Base-by-base conservation (phyloP, 2,329 filamentous ascomycete genomes). In the Microcyclosporella mali region DNA sequence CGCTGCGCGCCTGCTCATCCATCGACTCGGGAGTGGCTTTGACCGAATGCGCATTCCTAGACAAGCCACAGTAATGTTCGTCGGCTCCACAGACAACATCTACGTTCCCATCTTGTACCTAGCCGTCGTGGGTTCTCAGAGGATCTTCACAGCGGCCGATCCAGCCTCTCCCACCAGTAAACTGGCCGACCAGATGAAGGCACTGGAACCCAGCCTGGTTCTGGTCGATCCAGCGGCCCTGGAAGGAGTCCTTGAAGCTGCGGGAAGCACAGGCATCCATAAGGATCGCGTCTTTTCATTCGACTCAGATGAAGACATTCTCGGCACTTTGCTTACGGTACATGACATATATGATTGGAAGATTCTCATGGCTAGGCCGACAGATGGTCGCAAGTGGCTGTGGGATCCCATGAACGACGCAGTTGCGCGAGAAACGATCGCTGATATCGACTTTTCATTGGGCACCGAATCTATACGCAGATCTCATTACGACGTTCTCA, bases 401-500 rank as follows among this genome's bases (percentile, higher is more conserved):
- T 92, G 86, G 85, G 61, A 74, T 12, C 72, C 81, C 45, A 72
- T 71, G 36, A 57, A 70, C 1, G 62, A 66, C 0, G 68, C 74
- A 31, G 66, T 77, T 2, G 71, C 71, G 45, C 62, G 66, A 17
- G 53, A 72, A 42, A 72, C 73, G 4, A 77, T 78, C 1, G 78
- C 82, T 52, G 82, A 79, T 17, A 74, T 94, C 49, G 92, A 94
- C 64, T 94, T 90, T 66, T 85, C 79, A 51, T 82, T 77, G 21
- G 80, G 86, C 9, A 89, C 84, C 1, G 21, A 25, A 25, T 4
- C 6, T 25, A 9, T 6, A 25, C 21, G 21, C 21, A 25, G 4
- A 25, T 25, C 21, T 25, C 21, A 25, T 25, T 9, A 25, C 21
- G 21, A 25, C 21, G 9, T 25, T 9, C 21, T 25, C 21, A 9